phyloP scores from a whole-genome alignment of 768 basidiomycete genomes.

The Mrakia hoshinonis region DNA sequence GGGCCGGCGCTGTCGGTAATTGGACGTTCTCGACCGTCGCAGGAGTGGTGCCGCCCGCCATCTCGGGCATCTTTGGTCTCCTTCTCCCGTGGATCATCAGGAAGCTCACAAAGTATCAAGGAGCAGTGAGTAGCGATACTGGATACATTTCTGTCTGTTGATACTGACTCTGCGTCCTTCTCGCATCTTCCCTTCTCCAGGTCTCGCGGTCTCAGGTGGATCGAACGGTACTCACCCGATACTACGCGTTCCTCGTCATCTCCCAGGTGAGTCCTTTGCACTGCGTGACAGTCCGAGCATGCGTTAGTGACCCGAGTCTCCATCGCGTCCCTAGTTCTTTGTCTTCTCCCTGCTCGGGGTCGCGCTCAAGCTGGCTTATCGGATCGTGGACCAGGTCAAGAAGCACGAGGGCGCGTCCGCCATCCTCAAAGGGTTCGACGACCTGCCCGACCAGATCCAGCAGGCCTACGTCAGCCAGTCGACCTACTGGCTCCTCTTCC shows the following conservation, averaged over 20 bases:
- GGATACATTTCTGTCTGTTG: background rate
- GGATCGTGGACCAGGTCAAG: conserved; percentile 19
- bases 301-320: background rate
- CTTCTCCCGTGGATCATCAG: conserved; percentile 89
- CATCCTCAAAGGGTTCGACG: conserved; percentile 2
- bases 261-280: conserved; percentile 49
- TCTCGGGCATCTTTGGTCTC: conserved; percentile 81
- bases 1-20: conserved; percentile 48
- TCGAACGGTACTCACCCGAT: conserved; percentile 81
- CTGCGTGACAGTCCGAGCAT: background rate
- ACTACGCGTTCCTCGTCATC: conserved; percentile 88
- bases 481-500: conserved; percentile 87
- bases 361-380: conserved; percentile 10
- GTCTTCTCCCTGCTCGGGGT: conserved; percentile 87
- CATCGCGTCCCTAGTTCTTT: conserved; percentile 46
- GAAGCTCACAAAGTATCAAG: conserved; percentile 63
- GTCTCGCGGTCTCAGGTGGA: conserved; percentile 71
- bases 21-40: conserved; percentile 68
- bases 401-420: background rate
- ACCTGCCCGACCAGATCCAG: conserved; percentile 50
- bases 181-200: conserved; percentile 34
- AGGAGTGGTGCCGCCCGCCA: conserved; percentile 68
- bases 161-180: background rate
- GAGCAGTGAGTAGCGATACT: conserved; percentile 39
- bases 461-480: conserved; percentile 82